These are phyloP conservation scores for Fusarium sarcochroum DNA, from an alignment of 2,329 filamentous ascomycete species.

Conservation along the genomic window DNA sequence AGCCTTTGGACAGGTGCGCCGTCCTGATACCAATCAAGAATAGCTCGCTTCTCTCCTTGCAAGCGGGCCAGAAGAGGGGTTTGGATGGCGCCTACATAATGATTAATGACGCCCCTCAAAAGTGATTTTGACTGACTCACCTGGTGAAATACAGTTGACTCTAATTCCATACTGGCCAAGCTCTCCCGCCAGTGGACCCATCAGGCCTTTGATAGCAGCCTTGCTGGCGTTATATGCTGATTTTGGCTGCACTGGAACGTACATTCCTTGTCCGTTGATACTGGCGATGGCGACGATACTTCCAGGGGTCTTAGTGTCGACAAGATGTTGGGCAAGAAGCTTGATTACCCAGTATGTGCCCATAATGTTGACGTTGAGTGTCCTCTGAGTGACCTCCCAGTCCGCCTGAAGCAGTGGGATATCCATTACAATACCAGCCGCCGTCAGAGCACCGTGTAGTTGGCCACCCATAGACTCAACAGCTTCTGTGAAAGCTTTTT, in stretches of 20 bases:
- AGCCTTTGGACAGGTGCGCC: background rate
- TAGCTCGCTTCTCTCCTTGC: constrained; percentile 1
- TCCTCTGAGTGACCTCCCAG: background rate
- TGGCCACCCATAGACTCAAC: background rate
- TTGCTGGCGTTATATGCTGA: background rate
- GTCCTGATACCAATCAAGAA: constrained; percentile 3
- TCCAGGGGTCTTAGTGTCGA: background rate
- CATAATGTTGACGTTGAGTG: background rate
- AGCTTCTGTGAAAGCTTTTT: background rate
- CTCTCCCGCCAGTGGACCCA: background rate
- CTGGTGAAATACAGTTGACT: constrained; percentile 6
- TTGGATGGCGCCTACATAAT: background rate
- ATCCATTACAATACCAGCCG: constrained; percentile 8
- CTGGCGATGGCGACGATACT: background rate
- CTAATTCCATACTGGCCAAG: constrained; percentile 4
- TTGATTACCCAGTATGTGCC: constrained; percentile 2
- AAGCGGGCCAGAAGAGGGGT: background rate
- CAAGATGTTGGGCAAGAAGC: constrained; percentile 6
- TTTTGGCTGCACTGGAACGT: background rate
- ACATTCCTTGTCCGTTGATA: constrained; percentile 1
- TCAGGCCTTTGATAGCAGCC: background rate
- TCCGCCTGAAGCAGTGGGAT: background rate
- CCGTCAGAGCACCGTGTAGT: background rate
- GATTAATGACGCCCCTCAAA: background rate
- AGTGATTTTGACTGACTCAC: background rate